Evolutionary conservation across 345 rosid genomes (phyloP).

Genomic region (Hirschfeldia incana): DNA sequence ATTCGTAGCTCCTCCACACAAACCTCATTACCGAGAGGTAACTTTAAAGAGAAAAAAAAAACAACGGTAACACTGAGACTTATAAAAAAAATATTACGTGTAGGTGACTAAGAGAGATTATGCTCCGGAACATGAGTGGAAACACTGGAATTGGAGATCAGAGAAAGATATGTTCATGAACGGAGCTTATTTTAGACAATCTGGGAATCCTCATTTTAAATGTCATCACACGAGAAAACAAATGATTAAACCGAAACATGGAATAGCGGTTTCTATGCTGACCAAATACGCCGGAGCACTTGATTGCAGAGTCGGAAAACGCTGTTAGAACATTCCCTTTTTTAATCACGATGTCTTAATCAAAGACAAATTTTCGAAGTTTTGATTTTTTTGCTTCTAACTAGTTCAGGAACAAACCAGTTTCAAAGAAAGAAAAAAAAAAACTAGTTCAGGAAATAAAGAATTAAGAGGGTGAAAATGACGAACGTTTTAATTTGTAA

Average conservation of each 20-base stretch:
- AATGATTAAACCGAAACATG: conserved; percentile 46
- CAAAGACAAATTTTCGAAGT: background rate
- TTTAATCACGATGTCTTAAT: background rate
- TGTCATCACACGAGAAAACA: conserved; percentile 18
- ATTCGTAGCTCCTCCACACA: conserved; percentile 62
- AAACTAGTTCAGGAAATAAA: conserved; percentile 20
- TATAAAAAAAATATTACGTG: background rate
- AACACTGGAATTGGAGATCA: conserved; percentile 69
- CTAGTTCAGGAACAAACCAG: too few relatives aligned
- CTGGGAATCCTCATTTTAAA: conserved; percentile 45
- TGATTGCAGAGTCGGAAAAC: conserved; percentile 35
- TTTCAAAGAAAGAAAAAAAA: too few relatives aligned
- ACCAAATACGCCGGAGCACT: conserved; percentile 50
- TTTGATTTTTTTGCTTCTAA: conserved; percentile 26
- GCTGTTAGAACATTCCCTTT: conserved; percentile 25
- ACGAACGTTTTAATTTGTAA: background rate
- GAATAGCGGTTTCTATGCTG: conserved; percentile 32
- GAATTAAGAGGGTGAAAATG: conserved; percentile 7
- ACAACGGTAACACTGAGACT: background rate
- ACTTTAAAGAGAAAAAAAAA: background rate
- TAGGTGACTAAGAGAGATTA: conserved; percentile 67
- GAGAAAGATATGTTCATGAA: conserved; percentile 63
- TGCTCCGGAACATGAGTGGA: conserved; percentile 52
- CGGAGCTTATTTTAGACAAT: conserved; percentile 59
- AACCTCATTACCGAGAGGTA: conserved; percentile 51